phyloP scores from a whole-genome alignment of 106 monocot genomes.

The Apostasia ramifera region DNA sequence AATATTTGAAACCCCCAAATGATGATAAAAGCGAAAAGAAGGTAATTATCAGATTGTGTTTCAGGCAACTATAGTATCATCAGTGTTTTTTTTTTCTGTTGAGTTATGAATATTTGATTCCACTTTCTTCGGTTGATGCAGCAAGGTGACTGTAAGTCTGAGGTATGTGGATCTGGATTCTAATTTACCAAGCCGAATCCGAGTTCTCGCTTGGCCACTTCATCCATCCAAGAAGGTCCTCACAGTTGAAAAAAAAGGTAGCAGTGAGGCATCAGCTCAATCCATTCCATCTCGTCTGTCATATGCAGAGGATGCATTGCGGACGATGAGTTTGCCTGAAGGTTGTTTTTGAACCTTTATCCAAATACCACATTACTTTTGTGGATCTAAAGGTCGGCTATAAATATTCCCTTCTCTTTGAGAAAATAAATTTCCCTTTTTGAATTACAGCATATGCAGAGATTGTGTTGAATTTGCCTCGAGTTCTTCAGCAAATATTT shows the following conservation, averaged over 20 bases:
- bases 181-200: conserved; percentile 62
- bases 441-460: conserved; percentile 20
- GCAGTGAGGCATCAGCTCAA: conserved; percentile 24
- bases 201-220: conserved; percentile 87
- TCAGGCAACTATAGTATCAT: too few species aligned
- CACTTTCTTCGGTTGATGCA: conserved; percentile 28
- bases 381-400: too few species aligned
- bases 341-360: conserved; percentile 24
- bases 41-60: too few species aligned
- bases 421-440: background rate
- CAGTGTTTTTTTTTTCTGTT: too few species aligned
- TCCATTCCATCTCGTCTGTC: conserved; percentile 62
- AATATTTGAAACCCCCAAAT: too few species aligned
- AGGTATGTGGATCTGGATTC: conserved; percentile 77
- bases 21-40: too few species aligned
- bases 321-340: conserved; percentile 81
- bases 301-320: conserved; percentile 84
- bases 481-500: conserved; percentile 18
- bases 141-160: conserved; percentile 91
- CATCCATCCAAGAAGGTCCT: conserved; percentile 58
- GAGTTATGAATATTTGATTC: background rate
- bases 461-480: conserved; percentile 22
- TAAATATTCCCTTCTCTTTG: too few species aligned
- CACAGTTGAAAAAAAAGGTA: conserved; percentile 23
- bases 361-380: too few species aligned